Evolutionary conservation across 768 basidiomycete genomes (phyloP), one percentile per base, ranked within the genome.

Genomic region (Scleroderma bovista): DNA sequence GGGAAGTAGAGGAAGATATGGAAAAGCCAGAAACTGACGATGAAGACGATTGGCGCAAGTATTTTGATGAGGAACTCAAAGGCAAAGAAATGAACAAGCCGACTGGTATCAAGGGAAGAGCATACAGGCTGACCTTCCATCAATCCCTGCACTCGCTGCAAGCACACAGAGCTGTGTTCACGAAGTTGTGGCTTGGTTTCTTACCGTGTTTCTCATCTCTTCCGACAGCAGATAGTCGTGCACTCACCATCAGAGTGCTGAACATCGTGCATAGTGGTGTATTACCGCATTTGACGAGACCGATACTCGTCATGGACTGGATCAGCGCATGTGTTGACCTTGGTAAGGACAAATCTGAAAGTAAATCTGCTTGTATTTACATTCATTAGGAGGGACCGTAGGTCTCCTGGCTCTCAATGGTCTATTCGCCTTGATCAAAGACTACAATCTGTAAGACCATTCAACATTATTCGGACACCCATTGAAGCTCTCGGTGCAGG

Each of bases 381-480:
- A 24, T 45, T 36, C 49, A 2, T 19, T 53, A 88, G 92, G 93
- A 31, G 93, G 92, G 2, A 78, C 83, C 0, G 77, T 88, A 15
- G 96, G 92, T 1, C 74, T 99, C 49, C 72, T 98, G 39, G 93
- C 91, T 1, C 75, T 99, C 56, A 98, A 98, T 58, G 86, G 90
- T 1, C 68, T 99, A 44, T 98, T 93, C 61, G 79, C 86, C 12
- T 74, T 99, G 52, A 97, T 98, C 69, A 88, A 80, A 51, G 84
- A 93, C 46, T 93, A 96, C 62, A 96, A 96, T 58, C 75, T 99
- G 94, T 91, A 61, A 62, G 89, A 23, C 11, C 31, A 3, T 20
- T 37, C 22, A 23, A 22, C 54, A 44, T 12, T 24, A 15, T 24
- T 9, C n/a, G 29, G 20, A 29, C 16, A 13, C 23, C 49, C 41